Conservation (phyloP, 345 rosid genomes). For the Syzygium jambos region DNA sequence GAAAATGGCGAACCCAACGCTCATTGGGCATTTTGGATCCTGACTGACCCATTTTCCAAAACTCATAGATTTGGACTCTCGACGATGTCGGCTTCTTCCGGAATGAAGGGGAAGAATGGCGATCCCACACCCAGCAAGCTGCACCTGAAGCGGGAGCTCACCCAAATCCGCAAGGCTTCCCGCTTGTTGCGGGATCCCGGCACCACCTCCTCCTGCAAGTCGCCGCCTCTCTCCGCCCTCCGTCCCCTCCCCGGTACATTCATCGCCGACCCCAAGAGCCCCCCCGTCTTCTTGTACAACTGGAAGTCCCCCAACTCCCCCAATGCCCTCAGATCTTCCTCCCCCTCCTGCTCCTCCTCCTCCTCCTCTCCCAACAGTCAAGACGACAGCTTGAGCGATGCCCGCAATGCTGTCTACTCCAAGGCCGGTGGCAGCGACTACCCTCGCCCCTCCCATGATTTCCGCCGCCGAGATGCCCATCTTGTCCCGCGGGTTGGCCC, state of each 20-base stretch:
- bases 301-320: conserved; percentile 72
- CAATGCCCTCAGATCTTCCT: neutral
- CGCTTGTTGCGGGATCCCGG: conserved; percentile 89
- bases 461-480: conserved; percentile 58
- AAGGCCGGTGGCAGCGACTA: conserved; percentile 43
- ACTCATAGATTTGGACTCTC: neutral
- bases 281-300: conserved; percentile 54
- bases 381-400: conserved; percentile 68
- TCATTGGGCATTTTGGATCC: neutral
- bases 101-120: neutral
- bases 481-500: conserved; percentile 24
- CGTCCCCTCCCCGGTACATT: conserved; percentile 12
- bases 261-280: conserved; percentile 27
- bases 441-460: conserved; percentile 25
- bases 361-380: conserved; percentile 21
- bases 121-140: conserved; percentile 40
- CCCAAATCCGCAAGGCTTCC: conserved; percentile 89
- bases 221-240: conserved; percentile 60
- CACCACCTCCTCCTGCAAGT: conserved; percentile 75
- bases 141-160: conserved; percentile 80
- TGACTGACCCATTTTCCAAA: neutral
- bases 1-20: neutral
- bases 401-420: conserved; percentile 49
- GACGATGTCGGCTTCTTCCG: neutral
- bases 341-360: neutral